Percentiles rank a stretch among this genome's conserved stretches.
These are phyloP conservation scores for Cicer chorassanicum DNA, from an alignment of 306 rosid species.

Conservation along the genomic window DNA sequence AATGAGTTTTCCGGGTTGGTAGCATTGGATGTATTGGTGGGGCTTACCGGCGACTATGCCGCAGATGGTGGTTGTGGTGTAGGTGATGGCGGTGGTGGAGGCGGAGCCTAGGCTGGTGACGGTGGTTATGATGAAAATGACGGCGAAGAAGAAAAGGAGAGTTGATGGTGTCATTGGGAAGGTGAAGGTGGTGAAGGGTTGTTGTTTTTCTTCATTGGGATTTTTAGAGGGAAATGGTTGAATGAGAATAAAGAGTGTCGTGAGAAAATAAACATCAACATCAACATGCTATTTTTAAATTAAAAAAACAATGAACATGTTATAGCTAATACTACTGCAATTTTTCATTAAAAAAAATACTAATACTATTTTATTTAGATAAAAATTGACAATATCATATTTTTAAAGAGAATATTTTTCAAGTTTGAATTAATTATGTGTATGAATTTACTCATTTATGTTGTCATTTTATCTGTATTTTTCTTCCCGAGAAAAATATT, in stretches of 20 bases:
- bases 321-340: neutral
- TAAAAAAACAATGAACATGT: neutral
- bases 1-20: slow-evolving; percentile 10
- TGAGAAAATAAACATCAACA: neutral
- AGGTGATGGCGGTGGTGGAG: slow-evolving; percentile 51
- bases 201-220: slow-evolving; percentile 51
- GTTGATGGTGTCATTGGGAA: slow-evolving; percentile 41
- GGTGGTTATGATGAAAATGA: slow-evolving; percentile 34
- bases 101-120: slow-evolving; percentile 47
- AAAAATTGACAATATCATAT: too few species aligned
- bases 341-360: neutral
- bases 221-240: slow-evolving; percentile 37
- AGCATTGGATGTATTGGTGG: slow-evolving; percentile 46
- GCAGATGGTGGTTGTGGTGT: slow-evolving; percentile 49
- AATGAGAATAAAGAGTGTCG: neutral
- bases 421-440: too few species aligned
- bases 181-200: neutral
- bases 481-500: too few species aligned
- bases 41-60: slow-evolving; percentile 48
- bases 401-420: too few species aligned
- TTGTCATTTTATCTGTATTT: too few species aligned
- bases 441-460: too few species aligned
- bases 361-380: too few species aligned
- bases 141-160: slow-evolving; percentile 11
- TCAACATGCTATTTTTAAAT: neutral